These are phyloP conservation scores for Somion occarium DNA, from an alignment of 1,284 basidiomycete species.

Conservation along the genomic window DNA sequence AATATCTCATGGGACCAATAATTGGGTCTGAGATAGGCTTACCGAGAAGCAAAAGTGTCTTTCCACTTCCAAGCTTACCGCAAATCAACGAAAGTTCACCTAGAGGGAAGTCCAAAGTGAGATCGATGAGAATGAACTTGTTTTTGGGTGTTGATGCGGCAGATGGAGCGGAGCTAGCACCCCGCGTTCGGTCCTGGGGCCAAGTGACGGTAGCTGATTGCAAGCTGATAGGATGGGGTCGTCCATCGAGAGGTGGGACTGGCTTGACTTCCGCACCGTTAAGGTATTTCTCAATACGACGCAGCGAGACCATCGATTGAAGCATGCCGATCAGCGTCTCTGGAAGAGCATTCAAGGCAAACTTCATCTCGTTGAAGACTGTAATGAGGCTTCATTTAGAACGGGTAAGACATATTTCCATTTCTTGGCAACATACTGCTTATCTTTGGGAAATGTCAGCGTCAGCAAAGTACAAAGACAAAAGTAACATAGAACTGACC, in stretches of 20 bases:
- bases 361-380: conserved; percentile 88
- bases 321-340: conserved; percentile 88
- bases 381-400: conserved; percentile 24
- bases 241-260: conserved; percentile 53
- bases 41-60: conserved; percentile 76
- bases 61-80: conserved; percentile 79
- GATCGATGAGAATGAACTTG: conserved; percentile 79
- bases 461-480: neutral
- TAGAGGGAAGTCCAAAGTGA: conserved; percentile 74
- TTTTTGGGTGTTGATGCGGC: conserved; percentile 64
- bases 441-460: neutral
- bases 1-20: too few species aligned
- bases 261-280: conserved; percentile 63
- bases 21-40: conserved; percentile 18
- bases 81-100: conserved; percentile 80
- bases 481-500: neutral
- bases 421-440: conserved; percentile 3
- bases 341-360: conserved; percentile 79
- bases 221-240: conserved; percentile 62
- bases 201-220: conserved; percentile 86
- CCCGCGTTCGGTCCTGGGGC: conserved; percentile 67
- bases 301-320: conserved; percentile 80
- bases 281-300: conserved; percentile 89
- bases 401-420: neutral
- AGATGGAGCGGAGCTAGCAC: conserved; percentile 47